phyloP scores from a whole-genome alignment of 2,329 filamentous ascomycete genomes.

The Paecilomyces formosus region DNA sequence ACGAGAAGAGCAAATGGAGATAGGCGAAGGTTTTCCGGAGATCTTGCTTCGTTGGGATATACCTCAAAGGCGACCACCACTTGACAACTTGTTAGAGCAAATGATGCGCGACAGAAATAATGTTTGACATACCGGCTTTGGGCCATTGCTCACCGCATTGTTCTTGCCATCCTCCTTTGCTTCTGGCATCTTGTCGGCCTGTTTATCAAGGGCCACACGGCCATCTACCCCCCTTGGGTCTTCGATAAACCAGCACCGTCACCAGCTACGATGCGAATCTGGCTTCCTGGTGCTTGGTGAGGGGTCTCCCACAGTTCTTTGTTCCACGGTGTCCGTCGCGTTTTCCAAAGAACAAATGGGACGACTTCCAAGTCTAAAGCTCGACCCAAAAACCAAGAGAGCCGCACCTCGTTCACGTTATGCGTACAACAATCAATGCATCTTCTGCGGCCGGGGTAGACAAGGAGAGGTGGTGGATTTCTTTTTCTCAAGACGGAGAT shows the following conservation, averaged over 20 bases:
- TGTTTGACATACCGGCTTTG: background rate
- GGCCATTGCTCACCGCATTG: background rate
- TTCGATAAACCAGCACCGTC: background rate
- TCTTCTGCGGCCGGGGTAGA: background rate
- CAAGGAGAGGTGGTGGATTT: background rate
- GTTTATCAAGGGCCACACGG: background rate
- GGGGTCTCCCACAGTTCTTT: background rate
- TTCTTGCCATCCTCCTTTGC: background rate
- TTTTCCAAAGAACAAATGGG: background rate
- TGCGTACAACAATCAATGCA: background rate
- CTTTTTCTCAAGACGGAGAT: background rate
- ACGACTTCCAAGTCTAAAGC: background rate
- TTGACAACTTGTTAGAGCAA: background rate
- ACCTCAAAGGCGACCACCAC: background rate
- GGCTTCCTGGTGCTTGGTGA: no score
- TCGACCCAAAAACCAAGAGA: background rate
- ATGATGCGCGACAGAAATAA: background rate
- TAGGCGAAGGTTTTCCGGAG: constrained; percentile 1
- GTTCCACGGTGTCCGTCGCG: background rate
- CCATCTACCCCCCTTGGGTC: background rate
- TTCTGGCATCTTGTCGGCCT: background rate
- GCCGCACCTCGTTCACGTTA: background rate
- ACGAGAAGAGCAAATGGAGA: constrained; percentile 5
- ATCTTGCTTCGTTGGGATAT: background rate
- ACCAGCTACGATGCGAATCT: no score